These are phyloP conservation scores for Geotrichum aggregatum DNA, from an alignment of 1,139 yeast species.

Conservation along the genomic window DNA sequence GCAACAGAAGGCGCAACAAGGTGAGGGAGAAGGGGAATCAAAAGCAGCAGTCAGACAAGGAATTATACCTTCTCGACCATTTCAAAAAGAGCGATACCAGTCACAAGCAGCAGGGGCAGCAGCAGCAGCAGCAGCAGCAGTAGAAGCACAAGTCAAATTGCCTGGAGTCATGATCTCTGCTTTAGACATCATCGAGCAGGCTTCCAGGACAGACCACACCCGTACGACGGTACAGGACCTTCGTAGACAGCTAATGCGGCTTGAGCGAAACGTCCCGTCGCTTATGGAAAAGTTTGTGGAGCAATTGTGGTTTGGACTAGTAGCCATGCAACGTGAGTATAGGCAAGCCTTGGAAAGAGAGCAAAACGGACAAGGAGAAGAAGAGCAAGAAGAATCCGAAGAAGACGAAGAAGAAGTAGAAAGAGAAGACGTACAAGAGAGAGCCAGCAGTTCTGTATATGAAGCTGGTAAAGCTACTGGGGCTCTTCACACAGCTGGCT, in stretches of 20 bases:
- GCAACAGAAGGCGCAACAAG: not conserved
- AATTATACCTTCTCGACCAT: no score
- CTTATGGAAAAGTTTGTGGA: slow-evolving; percentile 16
- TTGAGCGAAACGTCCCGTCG: slow-evolving; percentile 13
- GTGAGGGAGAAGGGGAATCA: not conserved
- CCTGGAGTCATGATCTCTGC: slow-evolving; percentile 10
- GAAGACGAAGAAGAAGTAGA: no score
- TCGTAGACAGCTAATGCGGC: slow-evolving; percentile 9
- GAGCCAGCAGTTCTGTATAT: no score
- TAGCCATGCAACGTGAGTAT: slow-evolving; percentile 14
- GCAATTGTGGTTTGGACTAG: slow-evolving; percentile 18
- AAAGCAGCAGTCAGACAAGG: not conserved
- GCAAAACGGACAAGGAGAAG: not conserved
- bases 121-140: slow-evolving; percentile 9
- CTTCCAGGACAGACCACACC: slow-evolving; percentile 13
- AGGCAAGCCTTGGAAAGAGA: no score
- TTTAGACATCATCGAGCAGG: slow-evolving; percentile 7
- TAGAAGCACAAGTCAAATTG: not conserved
- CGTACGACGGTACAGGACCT: slow-evolving; percentile 10
- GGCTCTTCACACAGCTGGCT: no score
- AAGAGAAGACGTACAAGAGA: no score
- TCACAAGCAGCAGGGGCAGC: slow-evolving; percentile 5
- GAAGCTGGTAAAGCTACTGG: no score
- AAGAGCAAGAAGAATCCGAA: not conserved
- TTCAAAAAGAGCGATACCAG: no score